Conservation (phyloP, 768 basidiomycete genomes). For the Serendipita vermifera region DNA sequence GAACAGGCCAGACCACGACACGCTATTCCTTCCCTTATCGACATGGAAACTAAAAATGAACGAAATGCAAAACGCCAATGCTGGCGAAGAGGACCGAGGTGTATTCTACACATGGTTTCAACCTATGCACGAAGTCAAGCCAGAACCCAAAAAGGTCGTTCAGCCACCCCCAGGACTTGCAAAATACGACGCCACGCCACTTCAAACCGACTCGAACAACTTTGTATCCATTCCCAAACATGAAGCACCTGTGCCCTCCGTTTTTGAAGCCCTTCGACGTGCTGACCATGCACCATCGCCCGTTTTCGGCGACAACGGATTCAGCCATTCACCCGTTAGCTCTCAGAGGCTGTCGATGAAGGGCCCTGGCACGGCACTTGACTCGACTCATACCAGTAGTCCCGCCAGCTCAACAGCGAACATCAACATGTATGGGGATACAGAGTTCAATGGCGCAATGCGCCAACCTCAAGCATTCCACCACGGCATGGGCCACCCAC, state of each 20-base stretch:
- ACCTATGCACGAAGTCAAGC: neutral
- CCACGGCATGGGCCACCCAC: no score
- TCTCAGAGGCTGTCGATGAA: neutral
- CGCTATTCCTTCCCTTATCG: neutral
- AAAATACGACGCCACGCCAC: no score
- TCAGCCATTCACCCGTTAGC: neutral
- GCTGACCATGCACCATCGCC: neutral
- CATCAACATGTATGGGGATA: no score
- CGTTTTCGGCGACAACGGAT: neutral
- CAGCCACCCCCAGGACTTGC: neutral
- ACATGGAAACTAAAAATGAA: slow-evolving; percentile 2
- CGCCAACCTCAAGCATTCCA: no score
- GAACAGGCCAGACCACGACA: neutral
- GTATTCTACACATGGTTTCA: slow-evolving; percentile 2
- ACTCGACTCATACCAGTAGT: no score
- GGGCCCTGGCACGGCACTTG: no score
- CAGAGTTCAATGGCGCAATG: no score
- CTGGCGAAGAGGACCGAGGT: neutral
- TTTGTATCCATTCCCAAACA: no score
- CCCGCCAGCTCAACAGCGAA: no score
- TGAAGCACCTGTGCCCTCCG: no score
- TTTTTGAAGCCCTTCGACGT: neutral
- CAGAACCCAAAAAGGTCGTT: neutral
- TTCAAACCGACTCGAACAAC: no score
- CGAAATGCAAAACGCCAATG: neutral